A percentile compares a stretch with the other conserved stretches of the same genome.
Evolutionary conservation across 2,329 filamentous ascomycete genomes (phyloP).

Genomic region (Thelonectria blattea): DNA sequence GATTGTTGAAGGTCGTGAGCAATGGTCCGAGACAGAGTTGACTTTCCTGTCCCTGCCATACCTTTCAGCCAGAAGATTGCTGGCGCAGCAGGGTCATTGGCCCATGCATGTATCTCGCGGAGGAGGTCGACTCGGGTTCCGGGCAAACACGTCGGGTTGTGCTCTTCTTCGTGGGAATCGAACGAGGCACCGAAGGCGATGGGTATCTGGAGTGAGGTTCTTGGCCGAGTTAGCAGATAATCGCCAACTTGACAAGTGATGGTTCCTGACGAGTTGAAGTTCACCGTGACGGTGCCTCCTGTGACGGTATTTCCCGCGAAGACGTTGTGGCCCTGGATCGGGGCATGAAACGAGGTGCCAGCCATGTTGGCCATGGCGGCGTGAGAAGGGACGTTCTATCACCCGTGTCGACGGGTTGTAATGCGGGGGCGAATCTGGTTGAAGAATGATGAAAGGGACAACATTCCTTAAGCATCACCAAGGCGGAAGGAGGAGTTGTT

Average conservation of each 20-base stretch:
- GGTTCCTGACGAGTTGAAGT: not conserved
- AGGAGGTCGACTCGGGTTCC: constrained; percentile 42
- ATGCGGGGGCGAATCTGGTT: not conserved
- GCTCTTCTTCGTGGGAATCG: constrained; percentile 41
- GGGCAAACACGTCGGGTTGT: constrained; percentile 39
- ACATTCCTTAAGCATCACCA: no score
- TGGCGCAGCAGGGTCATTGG: constrained; percentile 26
- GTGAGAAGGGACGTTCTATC: not conserved
- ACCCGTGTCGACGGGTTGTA: not conserved
- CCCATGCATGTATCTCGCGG: constrained; percentile 39
- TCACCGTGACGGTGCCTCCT: not conserved
- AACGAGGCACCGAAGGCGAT: constrained; percentile 33
- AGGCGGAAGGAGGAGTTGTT: not conserved
- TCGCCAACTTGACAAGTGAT: not conserved
- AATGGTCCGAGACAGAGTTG: constrained; percentile 48
- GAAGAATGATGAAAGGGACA: not conserved
- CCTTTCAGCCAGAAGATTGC: constrained; percentile 46
- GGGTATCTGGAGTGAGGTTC: not conserved
- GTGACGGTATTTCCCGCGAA: not conserved
- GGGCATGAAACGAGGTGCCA: not conserved
- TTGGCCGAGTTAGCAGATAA: not conserved
- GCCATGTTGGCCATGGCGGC: not conserved
- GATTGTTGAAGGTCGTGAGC: constrained; percentile 30
- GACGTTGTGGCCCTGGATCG: not conserved
- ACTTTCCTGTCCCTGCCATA: constrained; percentile 32